Evolutionary conservation across 208 protist genomes (phyloP).

Genomic region (Blastocrithidia nonstop): DNA sequence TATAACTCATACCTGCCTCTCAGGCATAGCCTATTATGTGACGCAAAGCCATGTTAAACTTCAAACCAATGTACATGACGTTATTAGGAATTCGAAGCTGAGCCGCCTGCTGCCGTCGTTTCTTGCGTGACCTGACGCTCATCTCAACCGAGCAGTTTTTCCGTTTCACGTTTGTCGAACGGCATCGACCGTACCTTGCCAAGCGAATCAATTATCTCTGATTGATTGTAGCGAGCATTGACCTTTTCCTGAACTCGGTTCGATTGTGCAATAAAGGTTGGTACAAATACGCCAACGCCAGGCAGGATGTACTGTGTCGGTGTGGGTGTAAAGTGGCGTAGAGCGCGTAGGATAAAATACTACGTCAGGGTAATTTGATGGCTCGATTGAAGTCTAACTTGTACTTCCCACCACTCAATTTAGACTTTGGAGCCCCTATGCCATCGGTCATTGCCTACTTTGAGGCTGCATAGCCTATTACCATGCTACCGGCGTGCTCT

Average conservation of each 20-base stretch:
- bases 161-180: slow-evolving; percentile 26
- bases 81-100: slow-evolving; percentile 55
- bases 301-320: slow-evolving; percentile 33
- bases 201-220: slow-evolving; percentile 46
- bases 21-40: slow-evolving; percentile 25
- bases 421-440: slow-evolving; percentile 70
- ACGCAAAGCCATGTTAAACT: slow-evolving; percentile 36
- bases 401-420: slow-evolving; percentile 50
- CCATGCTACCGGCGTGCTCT: slow-evolving; percentile 45
- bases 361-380: slow-evolving; percentile 31
- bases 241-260: slow-evolving; percentile 62
- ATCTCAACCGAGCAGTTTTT: slow-evolving; percentile 54
- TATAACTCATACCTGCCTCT: slow-evolving; percentile 15
- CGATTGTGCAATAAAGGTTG: slow-evolving; percentile 48
- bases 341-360: slow-evolving; percentile 17
- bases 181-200: slow-evolving; percentile 30
- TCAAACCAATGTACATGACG: slow-evolving; percentile 44
- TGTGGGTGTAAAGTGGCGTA: slow-evolving; percentile 36
- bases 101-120: slow-evolving; percentile 39
- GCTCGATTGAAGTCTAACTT: slow-evolving; percentile 44
- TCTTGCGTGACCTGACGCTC: slow-evolving; percentile 54
- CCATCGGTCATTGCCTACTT: slow-evolving; percentile 51
- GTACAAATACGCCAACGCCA: slow-evolving; percentile 47
- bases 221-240: slow-evolving; percentile 48
- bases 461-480: slow-evolving; percentile 56